Percentiles rank a stretch among this genome's conserved stretches.
phyloP scores from a whole-genome alignment of 78 protist genomes.

The Speleostelium caveatum region DNA sequence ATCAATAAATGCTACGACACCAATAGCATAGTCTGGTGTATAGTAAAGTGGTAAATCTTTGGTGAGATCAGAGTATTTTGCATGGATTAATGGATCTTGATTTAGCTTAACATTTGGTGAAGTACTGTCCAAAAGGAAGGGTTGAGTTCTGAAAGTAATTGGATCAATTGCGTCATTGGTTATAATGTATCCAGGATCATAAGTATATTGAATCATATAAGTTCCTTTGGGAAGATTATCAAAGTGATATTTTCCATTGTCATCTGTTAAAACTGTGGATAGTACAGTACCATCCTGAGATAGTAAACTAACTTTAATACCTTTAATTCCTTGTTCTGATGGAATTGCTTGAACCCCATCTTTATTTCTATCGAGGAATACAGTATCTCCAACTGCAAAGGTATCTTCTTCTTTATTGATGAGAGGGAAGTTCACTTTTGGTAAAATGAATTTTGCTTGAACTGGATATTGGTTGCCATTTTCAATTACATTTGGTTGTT shows the following conservation, averaged over 20 bases:
- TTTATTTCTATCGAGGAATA: slow-evolving; percentile 12
- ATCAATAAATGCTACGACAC: neutral
- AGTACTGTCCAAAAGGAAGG: neutral
- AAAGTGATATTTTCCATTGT: slow-evolving; percentile 11
- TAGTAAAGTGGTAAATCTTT: neutral
- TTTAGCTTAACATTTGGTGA: neutral
- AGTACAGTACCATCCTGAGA: neutral
- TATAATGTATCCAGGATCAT: neutral
- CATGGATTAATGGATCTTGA: no score
- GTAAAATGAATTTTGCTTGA: neutral
- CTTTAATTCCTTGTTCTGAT: slow-evolving; percentile 4
- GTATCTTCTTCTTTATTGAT: no score
- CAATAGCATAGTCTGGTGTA: neutral
- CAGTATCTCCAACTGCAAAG: slow-evolving; percentile 17
- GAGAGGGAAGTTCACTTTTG: slow-evolving; percentile 6
- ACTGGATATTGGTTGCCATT: neutral
- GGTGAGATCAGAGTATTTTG: neutral
- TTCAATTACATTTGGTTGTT: neutral
- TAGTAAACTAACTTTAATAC: slow-evolving; percentile 11
- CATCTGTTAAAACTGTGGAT: neutral
- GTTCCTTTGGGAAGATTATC: slow-evolving; percentile 25
- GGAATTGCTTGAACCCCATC: slow-evolving; percentile 7
- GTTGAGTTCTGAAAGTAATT: neutral
- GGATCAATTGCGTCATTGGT: neutral
- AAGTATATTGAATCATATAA: neutral